Evolutionary conservation across 805 yeast species (phyloP), one percentile per base, ranked within the genome.

Genomic region (Zygosaccharomyces lentus): DNA sequence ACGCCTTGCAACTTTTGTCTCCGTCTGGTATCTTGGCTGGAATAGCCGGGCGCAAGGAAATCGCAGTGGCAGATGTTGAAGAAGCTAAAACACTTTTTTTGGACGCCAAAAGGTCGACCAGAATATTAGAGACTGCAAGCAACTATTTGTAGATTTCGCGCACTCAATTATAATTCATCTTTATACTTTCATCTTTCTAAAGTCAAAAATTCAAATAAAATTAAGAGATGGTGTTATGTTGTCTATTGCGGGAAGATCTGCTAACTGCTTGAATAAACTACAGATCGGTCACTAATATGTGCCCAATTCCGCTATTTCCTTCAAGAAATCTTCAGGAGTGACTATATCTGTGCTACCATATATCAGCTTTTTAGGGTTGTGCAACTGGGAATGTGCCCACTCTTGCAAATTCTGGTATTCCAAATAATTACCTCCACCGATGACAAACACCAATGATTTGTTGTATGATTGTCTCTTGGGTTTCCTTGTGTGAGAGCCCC

Each of bases 341-440:
- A 79, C 66, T 32, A 89, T 77, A 52, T 78, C 81, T 1, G 96
- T 88, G 57, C 95, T 81, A 23, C 99, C 99, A 64, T 93, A 91
- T 17, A 85, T 78, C 26, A 93, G 85, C 29, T 72, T 71, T 61
- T 79, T 84, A 12, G 67, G 63, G 36, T 62, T 65, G 40, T 69
- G 72, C 37, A 68, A 59, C 41, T 63, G 68, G 4, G 70, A 62
- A 37, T 70, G 64, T 0, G 80, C 78, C 95, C 96, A 90, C 65
- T 90, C 96, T 65, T 87, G 95, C 59, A 93, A 75, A 60, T 91
- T 91, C 49, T 90, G 95, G 63, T 91, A 93, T 69, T 93, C 99
- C 51, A 87, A 70, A 63, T 89, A 93, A 66, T 87, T 90, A 39
- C 98, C 98, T 29, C 99, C 99, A 21, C 99, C 99, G 46, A 93